Evolutionary conservation across 192 early-diverging fungal genomes (phyloP), one percentile per base, ranked within the genome.

Genomic region (Diversispora epigaea): DNA sequence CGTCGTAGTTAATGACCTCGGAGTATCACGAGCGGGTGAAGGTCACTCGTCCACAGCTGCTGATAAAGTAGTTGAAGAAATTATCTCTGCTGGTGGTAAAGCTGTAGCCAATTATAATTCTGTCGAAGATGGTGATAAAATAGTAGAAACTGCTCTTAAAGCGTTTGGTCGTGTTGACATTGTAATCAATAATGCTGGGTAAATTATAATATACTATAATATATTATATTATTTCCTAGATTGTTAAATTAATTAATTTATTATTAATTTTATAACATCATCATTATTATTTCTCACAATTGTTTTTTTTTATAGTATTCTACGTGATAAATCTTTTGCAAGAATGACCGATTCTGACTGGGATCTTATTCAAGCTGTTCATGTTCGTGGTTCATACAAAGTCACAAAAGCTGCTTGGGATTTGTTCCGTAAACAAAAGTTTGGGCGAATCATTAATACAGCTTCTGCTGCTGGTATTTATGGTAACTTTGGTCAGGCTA

Each of bases 291-390:
- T 50, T 2, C 14, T 50, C 14, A 50, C 6, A 4, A 17, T 54
- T 70, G 2, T 68, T 43, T n/a, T n/a, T n/a, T n/a, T n/a, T n/a
- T 70, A 6, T 63, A 75, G 96, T 57, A 97, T 99, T 77, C 86
- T 99, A 75, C 93, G 96, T 76, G 98, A 99, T 87, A 94, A 93
- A 79, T 92, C 93, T 72, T 98, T 99, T 85, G 86, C 94, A 72
- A 88, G 93, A 73, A 98, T 99, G 94, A 93, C 93, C 6, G 98
- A 99, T 88, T 89, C 87, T 68, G 97, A 99, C 85, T 99, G 98
- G 98, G 93, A 96, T 81, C 82, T 94, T 60, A 91, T 98, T 76
- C 90, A 95, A 66, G 83, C 86, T 69, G 96, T 98, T 32, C 98
- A 99, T 77, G 90, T 98, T 56, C 86, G 90, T 62, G 98, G 98